Percentiles rank a stretch among this genome's conserved stretches.
phyloP scores from a whole-genome alignment of 371 early-diverging fungal genomes.

The Dentiscutata heterogama region DNA sequence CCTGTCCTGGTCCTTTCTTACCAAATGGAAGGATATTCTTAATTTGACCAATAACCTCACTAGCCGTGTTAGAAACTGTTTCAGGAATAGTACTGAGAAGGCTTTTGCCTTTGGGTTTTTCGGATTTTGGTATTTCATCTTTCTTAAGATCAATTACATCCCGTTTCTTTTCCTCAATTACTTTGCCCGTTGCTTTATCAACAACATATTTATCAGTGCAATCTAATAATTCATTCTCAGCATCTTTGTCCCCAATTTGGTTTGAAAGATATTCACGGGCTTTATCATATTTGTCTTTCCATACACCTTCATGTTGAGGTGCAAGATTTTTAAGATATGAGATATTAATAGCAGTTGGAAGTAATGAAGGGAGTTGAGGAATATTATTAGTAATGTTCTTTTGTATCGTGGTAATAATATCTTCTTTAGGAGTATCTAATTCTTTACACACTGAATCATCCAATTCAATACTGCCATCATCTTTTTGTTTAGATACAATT shows the following conservation, averaged over 20 bases:
- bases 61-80: too few relatives aligned
- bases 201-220: background rate
- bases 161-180: background rate
- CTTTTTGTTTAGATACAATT: slow-evolving; percentile 22
- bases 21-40: too few relatives aligned
- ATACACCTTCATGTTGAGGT: background rate
- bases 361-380: background rate
- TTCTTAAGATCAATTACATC: background rate
- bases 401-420: background rate
- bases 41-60: too few relatives aligned
- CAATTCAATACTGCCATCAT: background rate
- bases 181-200: background rate
- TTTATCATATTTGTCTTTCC: slow-evolving; percentile 17
- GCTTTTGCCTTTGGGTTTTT: too few relatives aligned
- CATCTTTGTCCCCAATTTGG: background rate
- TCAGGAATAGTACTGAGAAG: too few relatives aligned
- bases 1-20: too few relatives aligned
- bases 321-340: background rate
- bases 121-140: background rate
- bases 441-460: background rate
- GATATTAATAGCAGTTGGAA: slow-evolving; percentile 23
- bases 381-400: background rate
- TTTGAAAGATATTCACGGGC: background rate
- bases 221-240: slow-evolving; percentile 15
- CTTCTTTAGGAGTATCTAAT: background rate